Conservation (phyloP, 2,329 filamentous ascomycete genomes). For the Colletotrichum coccodes region DNA sequence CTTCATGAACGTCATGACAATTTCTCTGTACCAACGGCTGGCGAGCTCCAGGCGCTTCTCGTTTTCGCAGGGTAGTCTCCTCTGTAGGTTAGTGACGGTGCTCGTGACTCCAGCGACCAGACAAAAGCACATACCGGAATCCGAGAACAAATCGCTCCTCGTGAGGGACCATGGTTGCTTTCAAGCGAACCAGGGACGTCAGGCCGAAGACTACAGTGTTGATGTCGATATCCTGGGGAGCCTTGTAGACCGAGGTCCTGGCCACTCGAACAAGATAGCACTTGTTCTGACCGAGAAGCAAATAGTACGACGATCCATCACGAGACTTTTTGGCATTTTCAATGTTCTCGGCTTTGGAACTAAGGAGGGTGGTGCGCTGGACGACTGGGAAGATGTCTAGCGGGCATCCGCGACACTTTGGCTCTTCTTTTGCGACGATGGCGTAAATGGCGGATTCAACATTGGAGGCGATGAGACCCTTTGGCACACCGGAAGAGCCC, state of each 20-base stretch:
- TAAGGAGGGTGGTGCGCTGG: constrained; percentile 54
- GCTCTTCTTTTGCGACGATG: constrained; percentile 57
- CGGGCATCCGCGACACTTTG: constrained; percentile 42
- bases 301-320: constrained; percentile 63
- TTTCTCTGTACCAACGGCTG: constrained; percentile 63
- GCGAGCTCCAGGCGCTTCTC: constrained; percentile 61
- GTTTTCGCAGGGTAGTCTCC: constrained; percentile 22
- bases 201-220: constrained; percentile 62
- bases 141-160: constrained; percentile 66
- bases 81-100: constrained; percentile 25
- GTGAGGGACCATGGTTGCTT: constrained; percentile 59
- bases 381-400: constrained; percentile 62
- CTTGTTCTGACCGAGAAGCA: constrained; percentile 63
- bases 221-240: constrained; percentile 58
- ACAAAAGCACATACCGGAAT: constrained; percentile 56
- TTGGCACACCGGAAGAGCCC: constrained; percentile 43
- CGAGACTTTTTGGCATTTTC: constrained; percentile 56
- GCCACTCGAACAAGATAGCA: constrained; percentile 63
- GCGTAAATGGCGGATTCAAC: constrained; percentile 57
- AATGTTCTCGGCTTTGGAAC: constrained; percentile 51
- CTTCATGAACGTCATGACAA: constrained; percentile 64
- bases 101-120: constrained; percentile 33
- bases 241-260: constrained; percentile 52
- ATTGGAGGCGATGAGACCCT: constrained; percentile 55
- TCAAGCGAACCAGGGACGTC: constrained; percentile 62